Evolutionary conservation across 192 early-diverging fungal genomes (phyloP), one percentile per base, ranked within the genome.

Genomic region (Gryganskiella cystojenkinii): DNA sequence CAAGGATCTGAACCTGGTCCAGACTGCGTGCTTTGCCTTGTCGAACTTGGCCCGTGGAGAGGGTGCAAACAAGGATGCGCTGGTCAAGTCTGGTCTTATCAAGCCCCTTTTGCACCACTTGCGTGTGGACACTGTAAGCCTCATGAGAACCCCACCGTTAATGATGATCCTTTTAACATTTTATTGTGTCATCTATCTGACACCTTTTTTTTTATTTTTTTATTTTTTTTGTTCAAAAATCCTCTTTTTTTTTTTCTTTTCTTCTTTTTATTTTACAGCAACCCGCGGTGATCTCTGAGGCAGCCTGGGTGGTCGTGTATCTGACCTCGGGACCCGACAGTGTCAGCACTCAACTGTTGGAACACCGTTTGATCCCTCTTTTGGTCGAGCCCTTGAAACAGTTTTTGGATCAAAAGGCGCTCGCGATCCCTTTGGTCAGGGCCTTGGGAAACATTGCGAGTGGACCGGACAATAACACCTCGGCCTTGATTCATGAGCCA

Each of bases 21-120:
- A 92, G 67, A 91, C 90, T 0, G 83, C 81, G 8, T 93, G 92
- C 75, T 92, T 93, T 80, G 90, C 92, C 6, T 51, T 93, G 35
- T 90, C 90, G 7, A 92, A 92, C 70, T 70, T 93, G 71, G 87
- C 90, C 2, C 89, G 90, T 55, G 84, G 82, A 22, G 86, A 88
- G n/a, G 83, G 85, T 58, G 67, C 87, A 0, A 83, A 84, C 25
- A 80, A 90, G 22, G 66, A 85, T 22, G 80, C 68, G 24, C 71
- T 91, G 22, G 84, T 90, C 53, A 82, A 73, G 7, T 63, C 84
- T 24, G 73, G 81, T 9, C 61, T 92, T 28, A 62, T 80, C 6
- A 60, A 79, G 24, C 64, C 74, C n/a, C 64, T 91, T 3, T 71
- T 87, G 5, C 66, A 81, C 33, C 88, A 90, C 61, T 68, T 91